Evolutionary conservation across 176 grass and related monocot genomes (phyloP), one percentile per base, ranked within the genome.

Genomic region (Elymus sibiricus): DNA sequence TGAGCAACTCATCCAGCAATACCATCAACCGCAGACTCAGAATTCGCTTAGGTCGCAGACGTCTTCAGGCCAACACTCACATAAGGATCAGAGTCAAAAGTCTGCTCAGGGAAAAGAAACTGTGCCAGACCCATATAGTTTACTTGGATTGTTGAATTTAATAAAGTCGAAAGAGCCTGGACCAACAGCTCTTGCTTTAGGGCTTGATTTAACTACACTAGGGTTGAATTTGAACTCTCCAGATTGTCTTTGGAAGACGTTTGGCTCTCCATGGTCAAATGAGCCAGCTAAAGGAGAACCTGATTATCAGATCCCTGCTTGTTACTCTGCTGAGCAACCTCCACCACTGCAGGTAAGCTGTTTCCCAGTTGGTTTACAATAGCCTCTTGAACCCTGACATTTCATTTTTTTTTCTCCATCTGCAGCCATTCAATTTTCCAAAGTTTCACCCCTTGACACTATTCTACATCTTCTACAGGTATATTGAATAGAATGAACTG

Each of bases 391-490:
- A 86, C 79, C 65, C 38, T 91, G 72, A 74, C n/a, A 32, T 51
- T 87, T 61, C 83, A 82, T 71, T 42, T 74, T 38, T 76, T 58
- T 86, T 74, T 68, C 58, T 66, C 89, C 42, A 72, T 64, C 27
- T 92, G 90, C 83, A 98, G 96, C 74, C 85, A 83, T 83, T 90
- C 64, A 86, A 89, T 80, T 98, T 98, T 80, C 77, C 77, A 16
- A 95, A 92, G 84, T 95, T 98, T 82, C 88, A 94, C 28, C 85
- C 84, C 46, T 85, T 86, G 40, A 95, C 90, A 40, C 82, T 98
- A 35, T 95, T 98, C 86, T 98, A 98, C 82, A 95, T 95, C 80
- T 98, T 95, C 68, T 98, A 98, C 85, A 98, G 96, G 96, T 98
- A 88, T 56, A 35, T 76, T 82, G 64, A 47, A 35, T 78, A 87